A percentile compares a stretch with the other conserved stretches of the same genome.
These are phyloP conservation scores for Solanum gracilifrons DNA, from an alignment of 257 asterid genomes.

Conservation along the genomic window DNA sequence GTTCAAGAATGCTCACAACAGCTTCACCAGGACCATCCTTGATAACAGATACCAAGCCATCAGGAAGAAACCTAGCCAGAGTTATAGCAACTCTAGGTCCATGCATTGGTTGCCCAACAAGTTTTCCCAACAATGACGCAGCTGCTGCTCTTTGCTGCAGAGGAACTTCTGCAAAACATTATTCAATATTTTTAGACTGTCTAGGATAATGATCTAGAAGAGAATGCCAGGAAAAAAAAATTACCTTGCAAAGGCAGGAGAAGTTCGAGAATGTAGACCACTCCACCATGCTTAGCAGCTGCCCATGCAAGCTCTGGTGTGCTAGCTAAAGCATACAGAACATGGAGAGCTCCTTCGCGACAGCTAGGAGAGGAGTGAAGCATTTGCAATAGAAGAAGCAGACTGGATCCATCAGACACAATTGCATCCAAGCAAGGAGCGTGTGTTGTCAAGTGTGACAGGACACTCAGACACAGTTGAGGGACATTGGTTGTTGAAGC, in stretches of 20 bases:
- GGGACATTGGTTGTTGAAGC: constrained; percentile 69
- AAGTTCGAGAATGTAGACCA: constrained; percentile 89
- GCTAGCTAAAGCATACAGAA: constrained; percentile 96
- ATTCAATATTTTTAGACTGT: constrained; percentile 13
- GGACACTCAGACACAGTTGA: constrained; percentile 71
- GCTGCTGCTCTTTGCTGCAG: constrained; percentile 98
- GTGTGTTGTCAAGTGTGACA: constrained; percentile 79
- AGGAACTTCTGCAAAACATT: constrained; percentile 61
- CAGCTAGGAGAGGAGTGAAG: constrained; percentile 94
- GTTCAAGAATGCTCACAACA: constrained; percentile 78
- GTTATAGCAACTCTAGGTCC: constrained; percentile 98
- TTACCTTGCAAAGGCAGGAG: constrained; percentile 86
- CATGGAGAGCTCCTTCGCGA: constrained; percentile 95
- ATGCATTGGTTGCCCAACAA: constrained; percentile 95
- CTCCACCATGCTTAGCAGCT: constrained; percentile 99
- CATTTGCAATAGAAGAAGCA: constrained; percentile 82
- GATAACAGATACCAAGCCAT: constrained; percentile 85
- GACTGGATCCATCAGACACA: constrained; percentile 92
- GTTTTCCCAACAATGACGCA: constrained; percentile 87
- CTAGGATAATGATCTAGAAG: background rate
- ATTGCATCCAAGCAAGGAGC: constrained; percentile 98
- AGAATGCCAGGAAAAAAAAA: background rate
- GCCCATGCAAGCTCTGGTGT: constrained; percentile 99
- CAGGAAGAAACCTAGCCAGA: constrained; percentile 89
- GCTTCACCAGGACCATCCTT: constrained; percentile 99